Conservation (phyloP, 192 early-diverging fungal species). For the Coemansia sp. region DNA sequence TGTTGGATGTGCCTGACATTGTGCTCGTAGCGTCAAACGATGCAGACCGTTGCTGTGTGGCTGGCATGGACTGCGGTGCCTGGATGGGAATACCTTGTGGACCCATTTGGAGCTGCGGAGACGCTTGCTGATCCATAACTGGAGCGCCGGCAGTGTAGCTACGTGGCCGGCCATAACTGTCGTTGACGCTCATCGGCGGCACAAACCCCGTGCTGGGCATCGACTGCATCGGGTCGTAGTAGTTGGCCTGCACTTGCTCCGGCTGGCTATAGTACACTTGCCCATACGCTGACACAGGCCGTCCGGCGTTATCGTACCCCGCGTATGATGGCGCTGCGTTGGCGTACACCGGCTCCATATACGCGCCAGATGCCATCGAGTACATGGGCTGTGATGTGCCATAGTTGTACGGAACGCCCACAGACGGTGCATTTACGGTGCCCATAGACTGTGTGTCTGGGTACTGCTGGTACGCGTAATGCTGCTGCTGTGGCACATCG, state of each 20-base stretch:
- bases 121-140: background rate
- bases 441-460: background rate
- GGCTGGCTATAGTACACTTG: background rate
- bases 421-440: background rate
- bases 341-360: constrained; percentile 1
- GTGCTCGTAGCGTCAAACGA: constrained; percentile 32
- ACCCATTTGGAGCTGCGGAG: background rate
- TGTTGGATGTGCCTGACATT: constrained; percentile 17
- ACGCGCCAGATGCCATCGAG: background rate
- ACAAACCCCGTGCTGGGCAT: constrained; percentile 13
- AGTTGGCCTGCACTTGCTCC: constrained; percentile 26
- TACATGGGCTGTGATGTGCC: background rate
- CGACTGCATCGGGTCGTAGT: constrained; percentile 23
- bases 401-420: background rate
- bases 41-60: constrained; percentile 25
- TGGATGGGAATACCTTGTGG: constrained; percentile 22
- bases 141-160: constrained; percentile 33
- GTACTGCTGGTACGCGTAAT: background rate
- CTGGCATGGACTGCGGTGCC: constrained; percentile 12
- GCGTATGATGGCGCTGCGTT: background rate
- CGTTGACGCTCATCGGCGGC: background rate
- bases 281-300: constrained; percentile 4
- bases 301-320: background rate
- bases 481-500: constrained; percentile 5
- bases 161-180: constrained; percentile 21